Conservation (phyloP, 257 asterid species). For the Rauvolfia tetraphylla region DNA sequence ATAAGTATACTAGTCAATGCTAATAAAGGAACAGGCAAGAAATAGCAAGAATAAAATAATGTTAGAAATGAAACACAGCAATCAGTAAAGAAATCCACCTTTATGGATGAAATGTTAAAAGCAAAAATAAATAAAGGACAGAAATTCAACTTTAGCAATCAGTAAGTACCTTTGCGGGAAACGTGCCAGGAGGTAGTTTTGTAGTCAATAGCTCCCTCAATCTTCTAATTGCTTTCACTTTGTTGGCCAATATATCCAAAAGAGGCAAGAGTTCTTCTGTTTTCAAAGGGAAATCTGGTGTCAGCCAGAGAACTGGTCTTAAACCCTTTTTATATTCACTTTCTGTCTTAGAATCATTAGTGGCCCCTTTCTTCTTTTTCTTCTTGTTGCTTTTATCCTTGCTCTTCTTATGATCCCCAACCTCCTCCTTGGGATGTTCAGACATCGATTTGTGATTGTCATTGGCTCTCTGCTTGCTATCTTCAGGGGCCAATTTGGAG, state of each 20-base stretch:
- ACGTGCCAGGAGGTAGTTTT: constrained; percentile 85
- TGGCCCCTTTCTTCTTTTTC: constrained; percentile 79
- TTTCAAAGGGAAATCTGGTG: constrained; percentile 94
- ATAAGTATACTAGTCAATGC: not conserved
- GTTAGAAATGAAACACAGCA: not conserved
- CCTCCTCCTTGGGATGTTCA: constrained; percentile 64
- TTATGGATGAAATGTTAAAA: not conserved
- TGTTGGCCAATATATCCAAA: constrained; percentile 95
- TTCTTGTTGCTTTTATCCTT: constrained; percentile 84
- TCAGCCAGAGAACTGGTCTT: constrained; percentile 95
- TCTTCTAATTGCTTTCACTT: constrained; percentile 95
- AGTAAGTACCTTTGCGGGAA: constrained; percentile 87
- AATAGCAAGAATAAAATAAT: not conserved
- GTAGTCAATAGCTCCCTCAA: constrained; percentile 96
- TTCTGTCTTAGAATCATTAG: constrained; percentile 37
- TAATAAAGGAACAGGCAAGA: not conserved
- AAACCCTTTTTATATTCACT: constrained; percentile 90
- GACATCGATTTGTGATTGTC: constrained; percentile 67
- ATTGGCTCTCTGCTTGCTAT: constrained; percentile 52
- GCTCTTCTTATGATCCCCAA: constrained; percentile 57
- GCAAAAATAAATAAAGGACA: constrained; percentile 5
- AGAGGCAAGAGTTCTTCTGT: constrained; percentile 93
- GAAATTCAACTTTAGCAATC: constrained; percentile 5
- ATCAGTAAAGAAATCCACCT: not conserved
- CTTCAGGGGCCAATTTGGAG: constrained; percentile 76